Evolutionary conservation across 1,139 yeast species (phyloP).

Genomic region (Geotrichum restrictum): DNA sequence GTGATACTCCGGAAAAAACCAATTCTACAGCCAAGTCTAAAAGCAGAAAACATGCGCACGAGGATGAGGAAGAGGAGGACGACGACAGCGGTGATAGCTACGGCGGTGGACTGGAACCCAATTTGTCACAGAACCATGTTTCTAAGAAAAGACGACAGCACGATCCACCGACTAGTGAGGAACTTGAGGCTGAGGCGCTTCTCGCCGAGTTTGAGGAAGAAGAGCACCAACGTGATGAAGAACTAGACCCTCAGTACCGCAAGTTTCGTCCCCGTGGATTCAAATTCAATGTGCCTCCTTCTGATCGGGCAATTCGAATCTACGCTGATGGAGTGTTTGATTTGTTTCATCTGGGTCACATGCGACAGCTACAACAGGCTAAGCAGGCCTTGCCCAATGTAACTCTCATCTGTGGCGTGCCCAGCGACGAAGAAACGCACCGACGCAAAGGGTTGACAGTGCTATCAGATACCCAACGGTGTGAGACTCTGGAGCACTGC

Average conservation of each 20-base stretch:
- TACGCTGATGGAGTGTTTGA: conserved; percentile 98
- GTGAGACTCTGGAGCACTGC: conserved; percentile 85
- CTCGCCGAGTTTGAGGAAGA: conserved; percentile 21
- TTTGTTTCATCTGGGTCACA: conserved; percentile 91
- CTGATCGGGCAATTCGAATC: conserved; percentile 78
- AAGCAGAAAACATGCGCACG: too few species aligned
- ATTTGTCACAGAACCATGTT: too few species aligned
- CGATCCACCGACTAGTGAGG: conserved; percentile 13
- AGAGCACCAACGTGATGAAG: conserved; percentile 56
- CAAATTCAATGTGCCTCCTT: conserved; percentile 74
- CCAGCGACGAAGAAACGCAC: conserved; percentile 86
- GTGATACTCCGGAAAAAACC: too few species aligned
- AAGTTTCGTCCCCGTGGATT: conserved; percentile 40
- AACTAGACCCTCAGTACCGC: conserved; percentile 44
- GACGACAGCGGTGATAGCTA: not conserved
- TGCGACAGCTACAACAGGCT: conserved; percentile 24
- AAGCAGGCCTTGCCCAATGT: conserved; percentile 39
- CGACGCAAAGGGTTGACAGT: conserved; percentile 91
- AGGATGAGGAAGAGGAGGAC: conserved; percentile 2
- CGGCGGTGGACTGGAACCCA: not conserved
- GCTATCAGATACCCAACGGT: conserved; percentile 77
- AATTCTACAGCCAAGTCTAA: too few species aligned
- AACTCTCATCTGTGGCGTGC: conserved; percentile 82
- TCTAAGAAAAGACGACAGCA: conserved; percentile 6
- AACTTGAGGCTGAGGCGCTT: conserved; percentile 21